phyloP scores from a whole-genome alignment of 2,329 filamentous ascomycete species.

The Colletotrichum sp. region DNA sequence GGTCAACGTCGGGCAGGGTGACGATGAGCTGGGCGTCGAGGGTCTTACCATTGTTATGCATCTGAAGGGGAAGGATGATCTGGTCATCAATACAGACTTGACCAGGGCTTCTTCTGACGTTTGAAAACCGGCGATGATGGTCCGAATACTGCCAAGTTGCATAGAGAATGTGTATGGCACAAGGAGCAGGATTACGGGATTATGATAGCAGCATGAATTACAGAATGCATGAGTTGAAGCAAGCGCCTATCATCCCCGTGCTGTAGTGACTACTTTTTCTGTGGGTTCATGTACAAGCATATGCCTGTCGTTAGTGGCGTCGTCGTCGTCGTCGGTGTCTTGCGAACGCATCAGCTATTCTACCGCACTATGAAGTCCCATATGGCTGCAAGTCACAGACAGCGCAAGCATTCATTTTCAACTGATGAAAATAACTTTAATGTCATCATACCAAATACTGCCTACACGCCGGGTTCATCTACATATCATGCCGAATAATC shows the following conservation, averaged over 20 bases:
- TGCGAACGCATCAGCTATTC: background rate
- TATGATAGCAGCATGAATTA: conserved; percentile 16
- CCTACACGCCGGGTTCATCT: conserved; percentile 13
- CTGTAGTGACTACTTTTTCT: background rate
- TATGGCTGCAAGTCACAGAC: background rate
- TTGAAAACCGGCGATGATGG: background rate
- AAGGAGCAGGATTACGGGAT: background rate
- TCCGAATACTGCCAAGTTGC: background rate
- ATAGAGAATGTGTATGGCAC: background rate
- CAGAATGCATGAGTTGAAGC: background rate
- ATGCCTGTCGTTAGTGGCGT: background rate
- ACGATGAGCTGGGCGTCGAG: conserved; percentile 47
- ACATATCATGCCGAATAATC: conserved; percentile 11
- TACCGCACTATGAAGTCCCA: background rate
- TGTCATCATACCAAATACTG: background rate
- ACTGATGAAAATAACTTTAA: background rate
- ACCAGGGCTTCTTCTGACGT: background rate
- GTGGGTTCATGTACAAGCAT: background rate
- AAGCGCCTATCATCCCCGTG: background rate
- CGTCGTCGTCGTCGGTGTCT: background rate
- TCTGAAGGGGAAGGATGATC: conserved; percentile 51
- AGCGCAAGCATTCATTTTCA: background rate
- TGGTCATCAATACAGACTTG: conserved; percentile 57
- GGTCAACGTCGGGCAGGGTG: conserved; percentile 25
- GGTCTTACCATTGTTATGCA: conserved; percentile 58